phyloP scores from a whole-genome alignment of 345 rosid species.

The Eucalyptus grandis region DNA sequence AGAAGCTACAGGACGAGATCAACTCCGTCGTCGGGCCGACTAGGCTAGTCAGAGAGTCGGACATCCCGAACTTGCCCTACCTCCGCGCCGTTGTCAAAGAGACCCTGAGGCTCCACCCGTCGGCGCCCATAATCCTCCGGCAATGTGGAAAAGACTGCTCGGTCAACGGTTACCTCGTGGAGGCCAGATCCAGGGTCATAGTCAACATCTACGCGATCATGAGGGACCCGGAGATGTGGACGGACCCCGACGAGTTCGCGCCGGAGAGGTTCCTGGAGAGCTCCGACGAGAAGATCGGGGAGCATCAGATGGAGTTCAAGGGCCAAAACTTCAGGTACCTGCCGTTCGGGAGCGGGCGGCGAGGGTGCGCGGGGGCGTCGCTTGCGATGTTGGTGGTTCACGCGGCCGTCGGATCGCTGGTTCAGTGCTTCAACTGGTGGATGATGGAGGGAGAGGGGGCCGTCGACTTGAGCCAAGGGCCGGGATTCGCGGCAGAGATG shows the following conservation, averaged over 20 bases:
- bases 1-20: conserved; percentile 8
- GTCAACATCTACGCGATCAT: conserved; percentile 17
- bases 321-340: conserved; percentile 7
- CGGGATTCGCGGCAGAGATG: conserved; percentile 22
- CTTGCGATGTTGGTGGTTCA: conserved; percentile 10
- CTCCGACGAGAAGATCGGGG: background rate
- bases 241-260: conserved; percentile 6
- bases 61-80: conserved; percentile 9
- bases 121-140: background rate
- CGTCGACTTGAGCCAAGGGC: conserved; percentile 1
- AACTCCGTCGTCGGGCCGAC: background rate
- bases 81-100: conserved; percentile 14
- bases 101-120: conserved; percentile 8
- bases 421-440: conserved; percentile 38
- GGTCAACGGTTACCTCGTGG: conserved; percentile 13
- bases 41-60: conserved; percentile 4
- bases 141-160: conserved; percentile 4
- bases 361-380: conserved; percentile 12
- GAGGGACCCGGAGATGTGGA: conserved; percentile 16
- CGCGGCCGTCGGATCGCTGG: conserved; percentile 9
- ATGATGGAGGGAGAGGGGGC: conserved; percentile 1
- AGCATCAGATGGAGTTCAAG: background rate
- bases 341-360: conserved; percentile 32
- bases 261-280: conserved; percentile 27
- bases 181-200: conserved; percentile 4